Percentiles rank a stretch among this genome's conserved stretches.
These are phyloP conservation scores for Casaregolazyma suthepensis DNA, from an alignment of 1,139 yeast genomes.

Conservation along the genomic window DNA sequence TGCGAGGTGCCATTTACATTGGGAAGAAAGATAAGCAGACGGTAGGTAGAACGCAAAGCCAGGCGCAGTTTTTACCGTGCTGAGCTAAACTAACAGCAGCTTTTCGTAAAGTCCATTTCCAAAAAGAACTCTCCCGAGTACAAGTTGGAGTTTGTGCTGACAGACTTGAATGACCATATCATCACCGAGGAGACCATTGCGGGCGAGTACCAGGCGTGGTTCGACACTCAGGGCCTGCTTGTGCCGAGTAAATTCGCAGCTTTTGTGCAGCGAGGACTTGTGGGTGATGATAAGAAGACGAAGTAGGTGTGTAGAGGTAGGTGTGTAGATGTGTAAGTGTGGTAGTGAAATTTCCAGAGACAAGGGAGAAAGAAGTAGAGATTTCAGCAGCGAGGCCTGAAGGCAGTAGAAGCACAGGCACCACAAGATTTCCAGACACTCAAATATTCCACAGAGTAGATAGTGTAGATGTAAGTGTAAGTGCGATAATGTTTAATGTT, in stretches of 20 bases:
- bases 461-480: too few species aligned
- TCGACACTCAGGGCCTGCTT: constrained; percentile 26
- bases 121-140: constrained; percentile 44
- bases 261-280: constrained; percentile 10
- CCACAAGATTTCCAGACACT: too few species aligned
- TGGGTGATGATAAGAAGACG: constrained; percentile 11
- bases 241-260: constrained; percentile 21
- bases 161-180: constrained; percentile 26
- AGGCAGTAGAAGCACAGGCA: too few species aligned
- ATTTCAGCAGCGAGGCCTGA: too few species aligned
- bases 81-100: constrained; percentile 14
- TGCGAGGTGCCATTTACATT: constrained; percentile 52
- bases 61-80: constrained; percentile 1
- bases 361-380: too few species aligned
- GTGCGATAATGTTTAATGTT: too few species aligned
- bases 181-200: constrained; percentile 9
- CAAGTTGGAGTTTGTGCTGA: constrained; percentile 31
- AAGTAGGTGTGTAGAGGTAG: not conserved
- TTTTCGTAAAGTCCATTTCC: constrained; percentile 26
- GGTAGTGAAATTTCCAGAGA: too few species aligned
- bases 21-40: constrained; percentile 41
- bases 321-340: not conserved
- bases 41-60: constrained; percentile 14
- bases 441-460: too few species aligned
- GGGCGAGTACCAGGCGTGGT: constrained; percentile 24